Base-by-base conservation (phyloP, 2,329 filamentous ascomycete genomes). In the Phyllosticta citribraziliensis region DNA sequence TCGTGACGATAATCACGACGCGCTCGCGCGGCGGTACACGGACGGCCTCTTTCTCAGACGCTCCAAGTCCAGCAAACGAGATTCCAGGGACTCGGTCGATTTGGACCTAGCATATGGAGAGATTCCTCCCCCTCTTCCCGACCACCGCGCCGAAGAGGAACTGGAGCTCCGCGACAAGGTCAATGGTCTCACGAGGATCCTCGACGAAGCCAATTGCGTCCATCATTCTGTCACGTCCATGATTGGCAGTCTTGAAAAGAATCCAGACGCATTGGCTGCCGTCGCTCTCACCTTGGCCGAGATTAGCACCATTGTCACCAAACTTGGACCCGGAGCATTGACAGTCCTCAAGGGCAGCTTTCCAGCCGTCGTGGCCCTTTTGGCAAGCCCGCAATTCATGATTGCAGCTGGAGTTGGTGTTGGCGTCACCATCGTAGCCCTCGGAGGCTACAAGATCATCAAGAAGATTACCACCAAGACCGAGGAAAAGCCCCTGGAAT, bases 361-460 rank as follows among this genome's bases (percentile, higher is more conserved):
- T 47, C 94, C 94, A 0, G 88, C 89, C 8, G 86, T 96, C 20
- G 93, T 96, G 67, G 89, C 88, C 0, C 82, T 99, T 22, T 83
- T 99, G 3, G 86, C 90, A 0, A 92, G 88, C 61, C 94, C 94
- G 0, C 91, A 99, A 70, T 99, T 99, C 71, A 83, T 97, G 65
- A 96, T 99, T 68, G 91, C 91, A 3, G 91, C 89, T 0, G 89
- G 92, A 52, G 85, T 96, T 14, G 90, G 89, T 0, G 86, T 96
- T 0, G 94, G 94, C 14, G 87, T 96, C n/a, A 97, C 94, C 0
- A 86, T 97, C 9, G 90, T 99, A 68, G 92, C 94, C 72, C 90
- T 99, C 63, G 94, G 94, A 59, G 93, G 94, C 5, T 97, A 91
- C 83, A 97, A 96, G 77, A 97, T 99, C 72, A 86, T 99, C 75